Evolutionary conservation across 495 filamentous ascomycete species (phyloP), one percentile per base, ranked within the genome.

Genomic region (Trichoderma asperelloides): DNA sequence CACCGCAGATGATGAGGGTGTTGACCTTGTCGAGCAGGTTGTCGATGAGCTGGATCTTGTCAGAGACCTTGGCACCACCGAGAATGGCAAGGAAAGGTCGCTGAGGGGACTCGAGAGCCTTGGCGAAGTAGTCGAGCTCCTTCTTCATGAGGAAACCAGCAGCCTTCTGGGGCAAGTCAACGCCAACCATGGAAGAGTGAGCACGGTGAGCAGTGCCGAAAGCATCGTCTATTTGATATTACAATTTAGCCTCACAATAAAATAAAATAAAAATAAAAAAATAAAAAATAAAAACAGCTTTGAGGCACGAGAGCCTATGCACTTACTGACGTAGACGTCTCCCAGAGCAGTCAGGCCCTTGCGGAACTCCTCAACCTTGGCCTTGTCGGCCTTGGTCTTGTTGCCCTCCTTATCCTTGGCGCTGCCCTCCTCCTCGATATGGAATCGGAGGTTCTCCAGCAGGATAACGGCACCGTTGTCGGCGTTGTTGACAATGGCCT

Each of bases 1-100:
- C 95, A 70, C 95, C 95, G 74, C 93, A 96, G 82, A 99, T 91
- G 78, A 98, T 89, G 70, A 99, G 86, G 78, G 87, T 93, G 84
- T 99, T 85, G 72, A 99, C 91, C 85, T 99, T 99, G 76, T 91
- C 88, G 62, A 99, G 88, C 63, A 99, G 84, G 84, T 98, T 99
- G 81, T 99, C 93, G 75, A 99, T 98, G 68, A 99, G 86, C 84
- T 96, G 91, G 81, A 99, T 98, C 87, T 99, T 99, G 83, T 99
- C 95, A 41, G 92, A 95, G 57, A 99, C 91, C 86, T 99, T 99
- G 72, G 96, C 91, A 69, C 95, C 95, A 69, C 95, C 95, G 5
- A 99, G 89, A 76, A 99, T 98, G 77, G 95, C 96, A 21, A 99
- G 91, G 90, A 99, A 99, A 67, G 96, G 96, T 30, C 93, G 88